Evolutionary conservation across 2,329 filamentous ascomycete species (phyloP), one percentile per base, ranked within the genome.

Genomic region (Trichothecium roseum): DNA sequence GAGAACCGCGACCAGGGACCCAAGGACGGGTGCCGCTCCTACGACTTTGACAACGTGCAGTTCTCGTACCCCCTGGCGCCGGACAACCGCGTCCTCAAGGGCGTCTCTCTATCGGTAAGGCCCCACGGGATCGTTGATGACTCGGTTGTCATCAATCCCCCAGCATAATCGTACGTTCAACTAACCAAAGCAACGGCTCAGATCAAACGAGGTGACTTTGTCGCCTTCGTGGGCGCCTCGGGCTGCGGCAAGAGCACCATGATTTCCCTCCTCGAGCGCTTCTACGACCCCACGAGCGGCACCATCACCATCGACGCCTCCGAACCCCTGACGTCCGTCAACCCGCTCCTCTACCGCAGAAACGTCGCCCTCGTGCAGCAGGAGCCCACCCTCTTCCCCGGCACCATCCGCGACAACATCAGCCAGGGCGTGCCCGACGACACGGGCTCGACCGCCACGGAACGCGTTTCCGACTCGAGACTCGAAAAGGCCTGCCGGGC

Each of bases 331-430:
- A 41, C 47, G 15, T 49, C 55, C 3, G 46, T 70, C 18, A 63
- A 69, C 40, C 52, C 68, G 2, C 62, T 64, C 18, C 63, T 66
- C 44, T 74, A 72, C 55, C 63, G 72, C 30, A 56, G 59, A 3
- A 54, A 66, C 24, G 62, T 78, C 10, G 63, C 70, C 3, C 60
- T 77, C 4, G 73, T 78, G 3, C 66, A 72, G 39, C 73, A 78
- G 47, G 71, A 77, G 37, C 69, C 71, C 0, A 67, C 67, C 2
- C 70, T 98, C 3, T 87, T 88, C 57, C 85, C 80, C 3, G 84
- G 84, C 17, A 81, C 81, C 0, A 81, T 91, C 45, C 81, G 82
- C 4, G 83, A 89, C 50, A 91, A 91, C 45, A 95, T 96, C 42
- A 71, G 84, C 14, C 26, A 30, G 1, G 60, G 65, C 61, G 59